Percentiles rank a stretch among this genome's conserved stretches.
These are phyloP conservation scores for Neurospora sp. DNA, from an alignment of 495 filamentous ascomycete species.

Conservation along the genomic window DNA sequence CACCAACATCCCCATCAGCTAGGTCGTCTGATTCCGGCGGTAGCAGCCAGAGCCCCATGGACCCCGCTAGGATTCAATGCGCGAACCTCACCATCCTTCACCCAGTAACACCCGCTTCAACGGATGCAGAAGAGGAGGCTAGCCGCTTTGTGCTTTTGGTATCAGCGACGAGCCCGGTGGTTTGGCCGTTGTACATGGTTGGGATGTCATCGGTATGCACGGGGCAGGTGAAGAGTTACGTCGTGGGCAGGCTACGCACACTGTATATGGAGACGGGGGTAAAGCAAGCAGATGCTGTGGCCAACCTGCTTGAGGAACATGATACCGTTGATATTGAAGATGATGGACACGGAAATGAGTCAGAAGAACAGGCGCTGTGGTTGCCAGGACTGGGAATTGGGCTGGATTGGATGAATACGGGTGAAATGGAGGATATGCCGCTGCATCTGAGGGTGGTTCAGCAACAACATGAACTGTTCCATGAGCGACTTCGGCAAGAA, in stretches of 20 bases:
- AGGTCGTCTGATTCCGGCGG: conserved; percentile 14
- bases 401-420: not conserved
- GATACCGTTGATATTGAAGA: conserved; percentile 3
- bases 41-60: conserved; percentile 7
- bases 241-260: conserved; percentile 20
- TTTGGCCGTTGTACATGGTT: conserved; percentile 29
- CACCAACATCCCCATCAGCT: conserved; percentile 18
- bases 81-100: conserved; percentile 23
- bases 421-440: not conserved
- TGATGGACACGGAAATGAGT: conserved; percentile 2
- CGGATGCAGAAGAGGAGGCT: conserved; percentile 18
- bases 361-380: not conserved
- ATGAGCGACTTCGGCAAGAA: not conserved
- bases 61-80: not conserved
- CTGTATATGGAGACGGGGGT: conserved; percentile 27
- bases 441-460: not conserved
- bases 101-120: conserved; percentile 2
- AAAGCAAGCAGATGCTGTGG: conserved; percentile 24
- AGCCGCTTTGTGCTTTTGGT: conserved; percentile 26
- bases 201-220: conserved; percentile 29
- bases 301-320: conserved; percentile 22
- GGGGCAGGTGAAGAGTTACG: conserved; percentile 17
- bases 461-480: not conserved
- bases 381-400: not conserved
- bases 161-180: conserved; percentile 25